Base-by-base conservation (phyloP, 352 stramenopile species). In the Phytophthora boehmeriae region DNA sequence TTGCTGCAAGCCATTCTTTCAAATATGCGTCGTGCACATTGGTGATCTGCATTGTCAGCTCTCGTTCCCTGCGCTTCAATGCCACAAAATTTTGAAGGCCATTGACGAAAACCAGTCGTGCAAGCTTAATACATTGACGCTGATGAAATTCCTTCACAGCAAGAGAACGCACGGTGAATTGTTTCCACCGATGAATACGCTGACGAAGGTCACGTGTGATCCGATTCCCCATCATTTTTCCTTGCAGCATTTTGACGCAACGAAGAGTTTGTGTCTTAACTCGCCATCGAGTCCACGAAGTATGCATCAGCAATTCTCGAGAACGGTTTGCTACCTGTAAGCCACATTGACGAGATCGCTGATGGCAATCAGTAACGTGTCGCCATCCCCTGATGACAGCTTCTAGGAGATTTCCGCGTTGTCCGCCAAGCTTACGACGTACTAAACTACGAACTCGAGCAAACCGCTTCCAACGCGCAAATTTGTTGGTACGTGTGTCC, bases 1-100 rank as follows among this genome's bases (percentile, higher is more conserved):
- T 47, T 8, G 35, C 44, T 1, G 45, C 44, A 14, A 80, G 55
- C 68, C 71, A 77, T 17, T 67, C 57, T 6, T 54, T 66, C n/a
- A 77, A 43, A 13, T 63, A 80, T 0, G 52, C 13, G 4, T 57
- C n/a, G 44, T 80, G 74, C 0, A 71, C 28, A 4, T 39, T 36
- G 20, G 42, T 9, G 3, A 83, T 65, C 17, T 60, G 55, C 4
- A 41, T 45, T 6, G 34, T 16, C 49, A 74, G 27, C 4, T 13
- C 35, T 53, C 58, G 52, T 8, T 78, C 44, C 14, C 63, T 56
- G 25, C 22, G 30, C 23, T 73, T 69, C 1, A 42, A 4, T n/a
- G 17, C 5, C 0, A 49, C 14, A 23, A 64, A 83, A 0, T 32
- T 30, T 30, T 51, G 22, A 48, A 77, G 76, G 1, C 75, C 71